Conservation (phyloP, 2,329 filamentous ascomycete species). For the Lomentospora prolificans region DNA sequence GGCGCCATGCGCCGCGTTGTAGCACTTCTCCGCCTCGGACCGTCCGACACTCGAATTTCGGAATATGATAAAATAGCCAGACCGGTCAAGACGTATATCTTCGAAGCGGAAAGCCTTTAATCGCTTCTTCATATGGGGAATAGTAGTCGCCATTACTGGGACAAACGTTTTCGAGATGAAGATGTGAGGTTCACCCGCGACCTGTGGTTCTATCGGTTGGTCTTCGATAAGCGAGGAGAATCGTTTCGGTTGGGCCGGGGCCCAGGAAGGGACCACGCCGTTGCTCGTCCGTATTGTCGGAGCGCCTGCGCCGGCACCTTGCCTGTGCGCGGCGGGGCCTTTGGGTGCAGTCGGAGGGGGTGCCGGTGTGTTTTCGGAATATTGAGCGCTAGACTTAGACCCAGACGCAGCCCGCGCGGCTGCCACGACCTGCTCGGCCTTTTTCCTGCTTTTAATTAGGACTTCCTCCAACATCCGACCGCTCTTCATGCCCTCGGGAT, state of each 20-base stretch:
- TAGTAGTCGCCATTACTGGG: constrained; percentile 74
- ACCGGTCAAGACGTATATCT: constrained; percentile 72
- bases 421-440: constrained; percentile 18
- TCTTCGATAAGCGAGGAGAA: constrained; percentile 48
- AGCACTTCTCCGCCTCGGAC: constrained; percentile 73
- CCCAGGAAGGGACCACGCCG: constrained; percentile 21
- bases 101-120: constrained; percentile 75
- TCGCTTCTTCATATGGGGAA: constrained; percentile 83
- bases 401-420: constrained; percentile 14
- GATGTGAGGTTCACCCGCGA: constrained; percentile 76
- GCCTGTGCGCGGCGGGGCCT: constrained; percentile 58
- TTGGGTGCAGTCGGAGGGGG: constrained; percentile 80
- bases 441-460: constrained; percentile 58
- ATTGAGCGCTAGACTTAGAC: not conserved
- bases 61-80: constrained; percentile 89
- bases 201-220: constrained; percentile 54
- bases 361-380: constrained; percentile 23
- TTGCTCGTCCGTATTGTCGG: constrained; percentile 14
- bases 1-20: constrained; percentile 65
- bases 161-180: constrained; percentile 83
- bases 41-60: constrained; percentile 67
- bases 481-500: constrained; percentile 79
- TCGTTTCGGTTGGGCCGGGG: constrained; percentile 14
- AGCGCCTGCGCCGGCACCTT: constrained; percentile 15
- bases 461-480: constrained; percentile 66